Conservation (phyloP, 306 rosid genomes). For the Quercus ilex region DNA sequence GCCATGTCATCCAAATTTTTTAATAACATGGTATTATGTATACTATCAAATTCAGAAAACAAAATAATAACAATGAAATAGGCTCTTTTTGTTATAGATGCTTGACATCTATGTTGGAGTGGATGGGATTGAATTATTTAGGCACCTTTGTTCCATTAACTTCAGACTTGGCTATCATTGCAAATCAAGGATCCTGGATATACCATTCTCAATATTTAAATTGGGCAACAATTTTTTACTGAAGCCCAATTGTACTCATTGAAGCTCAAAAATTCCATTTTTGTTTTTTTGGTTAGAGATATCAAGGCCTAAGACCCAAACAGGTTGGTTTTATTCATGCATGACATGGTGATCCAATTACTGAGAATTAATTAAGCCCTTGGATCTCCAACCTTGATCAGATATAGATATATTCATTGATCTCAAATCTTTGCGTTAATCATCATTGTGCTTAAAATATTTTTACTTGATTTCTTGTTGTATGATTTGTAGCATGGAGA, state of each 20-base stretch:
- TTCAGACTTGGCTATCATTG: conserved; percentile 68
- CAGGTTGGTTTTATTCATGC: conserved; percentile 17
- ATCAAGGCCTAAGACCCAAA: too few species aligned
- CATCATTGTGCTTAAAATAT: neutral
- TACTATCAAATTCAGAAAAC: too few species aligned
- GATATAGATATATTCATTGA: neutral
- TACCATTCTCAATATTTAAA: conserved; percentile 56
- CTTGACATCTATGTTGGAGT: conserved; percentile 57
- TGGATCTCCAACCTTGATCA: neutral
- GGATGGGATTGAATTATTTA: conserved; percentile 89
- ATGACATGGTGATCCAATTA: conserved; percentile 12
- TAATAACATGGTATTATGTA: too few species aligned
- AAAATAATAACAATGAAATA: conserved; percentile 22
- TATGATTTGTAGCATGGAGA: neutral
- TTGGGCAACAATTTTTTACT: neutral
- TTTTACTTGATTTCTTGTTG: neutral
- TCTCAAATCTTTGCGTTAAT: neutral
- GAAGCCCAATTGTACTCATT: neutral
- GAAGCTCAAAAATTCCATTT: neutral
- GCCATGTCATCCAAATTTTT: too few species aligned
- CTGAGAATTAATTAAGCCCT: neutral
- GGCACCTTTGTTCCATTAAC: conserved; percentile 61
- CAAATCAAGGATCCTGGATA: conserved; percentile 70
- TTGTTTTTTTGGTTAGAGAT: neutral
- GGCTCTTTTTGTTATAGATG: conserved; percentile 57